Base-by-base conservation (phyloP, 1,284 basidiomycete genomes). In the Amylostereum chailletii region DNA sequence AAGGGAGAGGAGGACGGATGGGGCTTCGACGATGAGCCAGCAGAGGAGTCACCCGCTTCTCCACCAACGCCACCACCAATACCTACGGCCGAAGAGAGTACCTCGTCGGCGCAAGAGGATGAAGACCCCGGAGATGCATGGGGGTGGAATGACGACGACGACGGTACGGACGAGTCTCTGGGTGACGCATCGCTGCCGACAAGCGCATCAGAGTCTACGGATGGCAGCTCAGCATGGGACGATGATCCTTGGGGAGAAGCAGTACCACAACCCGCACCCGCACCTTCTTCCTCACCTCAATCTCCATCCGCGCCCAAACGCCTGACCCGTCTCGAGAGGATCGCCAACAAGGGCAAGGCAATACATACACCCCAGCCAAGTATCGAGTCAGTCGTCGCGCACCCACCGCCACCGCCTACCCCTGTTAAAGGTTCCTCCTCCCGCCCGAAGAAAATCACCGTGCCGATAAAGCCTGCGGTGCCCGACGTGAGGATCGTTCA, bases 191-290 rank as follows among this genome's bases (percentile, higher is more conserved):
- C 50, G 38, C 19, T 19, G 19, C 19, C 19, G 19, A 19, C 19
- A 19, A 19, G 19, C 19, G 19, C 19, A 19, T 19, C 19, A 19
- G 19, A 19, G 19, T 53, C 53, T 42, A 54, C 55, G 34, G 61
- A 58, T 29, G 69, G 72, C 45, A 66, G 66, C 31, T 62, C 60
- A 3, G 58, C 64, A 11, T 71, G 71, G 74, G 81, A 85, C 55
- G 80, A 86, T 54, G 76, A 81, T 51, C 77, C 83, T 1, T 87
- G 85, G 86, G 72, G 76, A 77, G 55, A 60, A 50, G 41, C 61
- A 57, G 55, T 58, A 57, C 51, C 48, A 5, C 44, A 51, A 49
- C 55, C 55, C 43, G 37, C 39, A 4, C 48, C 60, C 48, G 48
- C 56, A 52, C 53, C 60, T 32, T 51, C 60, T 8, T 56, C 65